Percentiles rank a stretch among this genome's conserved stretches.
Conservation (phyloP, 257 asterid genomes). For the Jacaranda mimosifolia region DNA sequence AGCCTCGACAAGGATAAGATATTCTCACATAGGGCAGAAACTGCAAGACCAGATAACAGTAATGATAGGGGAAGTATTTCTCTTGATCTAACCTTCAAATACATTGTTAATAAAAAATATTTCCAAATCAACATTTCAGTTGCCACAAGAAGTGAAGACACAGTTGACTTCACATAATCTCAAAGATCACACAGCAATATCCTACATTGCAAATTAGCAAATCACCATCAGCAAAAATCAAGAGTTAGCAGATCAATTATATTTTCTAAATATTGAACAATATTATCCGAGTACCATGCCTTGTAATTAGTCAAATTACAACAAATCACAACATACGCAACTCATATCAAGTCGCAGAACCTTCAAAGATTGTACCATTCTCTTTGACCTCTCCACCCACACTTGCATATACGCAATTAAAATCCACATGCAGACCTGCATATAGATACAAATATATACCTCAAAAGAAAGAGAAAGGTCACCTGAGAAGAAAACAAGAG, state of each 20-base stretch:
- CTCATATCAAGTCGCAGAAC: neutral
- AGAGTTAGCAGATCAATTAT: neutral
- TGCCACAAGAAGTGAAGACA: conserved; percentile 25
- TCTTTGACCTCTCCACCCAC: conserved; percentile 10
- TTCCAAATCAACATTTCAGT: neutral
- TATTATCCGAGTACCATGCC: neutral
- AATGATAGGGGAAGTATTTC: neutral
- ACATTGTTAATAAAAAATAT: neutral
- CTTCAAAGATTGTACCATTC: neutral
- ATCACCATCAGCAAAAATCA: conserved; percentile 24
- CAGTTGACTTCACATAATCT: conserved; percentile 15
- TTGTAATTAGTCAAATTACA: conserved; percentile 18
- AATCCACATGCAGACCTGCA: neutral
- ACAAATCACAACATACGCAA: neutral
- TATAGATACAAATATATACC: neutral
- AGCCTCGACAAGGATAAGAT: conserved; percentile 3
- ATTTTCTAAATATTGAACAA: neutral
- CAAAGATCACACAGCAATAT: neutral
- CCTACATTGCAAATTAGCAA: conserved; percentile 10
- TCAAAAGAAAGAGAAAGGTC: conserved; percentile 13
- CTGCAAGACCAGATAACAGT: neutral
- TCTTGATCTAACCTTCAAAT: conserved; percentile 32
- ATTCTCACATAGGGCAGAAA: neutral
- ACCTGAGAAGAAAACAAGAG: conserved; percentile 76
- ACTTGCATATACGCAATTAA: conserved; percentile 1